These are phyloP conservation scores for Cynanchum wilfordii DNA, from an alignment of 257 asterid species.

Conservation along the genomic window DNA sequence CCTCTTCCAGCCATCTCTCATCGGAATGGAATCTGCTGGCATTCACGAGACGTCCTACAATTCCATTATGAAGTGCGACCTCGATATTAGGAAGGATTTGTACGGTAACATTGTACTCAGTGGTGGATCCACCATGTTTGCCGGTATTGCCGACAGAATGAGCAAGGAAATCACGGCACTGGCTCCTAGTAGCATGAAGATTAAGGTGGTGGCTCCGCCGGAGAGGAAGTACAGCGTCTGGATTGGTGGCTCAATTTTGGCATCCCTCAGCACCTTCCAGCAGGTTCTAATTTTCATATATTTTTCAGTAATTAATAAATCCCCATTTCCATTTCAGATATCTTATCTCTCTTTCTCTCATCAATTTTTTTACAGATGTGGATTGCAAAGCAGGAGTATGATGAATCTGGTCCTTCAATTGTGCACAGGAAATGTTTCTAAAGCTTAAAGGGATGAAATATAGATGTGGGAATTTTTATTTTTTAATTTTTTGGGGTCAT, in stretches of 20 bases:
- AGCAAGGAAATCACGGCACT: conserved; percentile 18
- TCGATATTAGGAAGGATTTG: conserved; percentile 20
- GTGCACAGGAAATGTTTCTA: conserved; percentile 36
- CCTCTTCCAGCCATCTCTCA: conserved; percentile 20
- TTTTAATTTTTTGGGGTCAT: conserved; percentile 7
- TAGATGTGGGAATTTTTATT: conserved; percentile 1
- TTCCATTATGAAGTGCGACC: conserved; percentile 22
- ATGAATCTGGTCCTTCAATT: conserved; percentile 36
- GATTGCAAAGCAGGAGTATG: conserved; percentile 38
- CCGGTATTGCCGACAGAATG: conserved; percentile 17
- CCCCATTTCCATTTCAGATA: no score
- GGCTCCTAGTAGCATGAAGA: conserved; percentile 20
- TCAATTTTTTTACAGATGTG: conserved; percentile 27
- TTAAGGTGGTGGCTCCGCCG: conserved; percentile 20
- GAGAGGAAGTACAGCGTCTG: conserved; percentile 21
- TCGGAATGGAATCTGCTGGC: conserved; percentile 17
- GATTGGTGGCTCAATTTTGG: conserved; percentile 21
- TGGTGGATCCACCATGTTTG: conserved; percentile 14
- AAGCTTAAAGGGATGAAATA: neutral
- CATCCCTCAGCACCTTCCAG: conserved; percentile 22
- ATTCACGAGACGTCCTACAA: conserved; percentile 15
- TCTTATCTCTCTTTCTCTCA: neutral
- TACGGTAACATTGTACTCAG: conserved; percentile 18
- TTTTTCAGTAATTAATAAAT: no score
- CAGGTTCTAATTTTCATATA: conserved; percentile 4